A percentile compares a stretch with the other conserved stretches of the same genome.
Conservation (phyloP, 192 early-diverging fungal genomes). For the Rhizophagus prolifer region DNA sequence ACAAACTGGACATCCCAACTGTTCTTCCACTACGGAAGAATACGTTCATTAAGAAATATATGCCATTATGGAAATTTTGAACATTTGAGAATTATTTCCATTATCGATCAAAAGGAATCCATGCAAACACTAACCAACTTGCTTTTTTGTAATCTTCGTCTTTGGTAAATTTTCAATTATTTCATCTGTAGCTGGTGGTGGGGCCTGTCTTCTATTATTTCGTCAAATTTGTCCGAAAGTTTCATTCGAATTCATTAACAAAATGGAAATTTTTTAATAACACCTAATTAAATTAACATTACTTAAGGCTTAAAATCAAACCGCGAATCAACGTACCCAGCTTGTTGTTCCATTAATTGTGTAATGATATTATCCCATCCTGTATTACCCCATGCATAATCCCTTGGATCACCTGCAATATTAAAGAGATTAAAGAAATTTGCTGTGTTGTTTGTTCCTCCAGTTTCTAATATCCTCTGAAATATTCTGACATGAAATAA, state of each 20-base stretch:
- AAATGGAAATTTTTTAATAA: not conserved
- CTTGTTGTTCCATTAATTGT: conserved; percentile 75
- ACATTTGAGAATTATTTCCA: not conserved
- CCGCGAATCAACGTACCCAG: conserved; percentile 36
- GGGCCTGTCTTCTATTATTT: conserved; percentile 59
- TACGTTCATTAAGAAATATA: not conserved
- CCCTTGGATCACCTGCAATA: conserved; percentile 55
- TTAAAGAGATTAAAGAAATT: conserved; percentile 31
- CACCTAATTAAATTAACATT: too few species aligned
- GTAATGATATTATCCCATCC: conserved; percentile 89
- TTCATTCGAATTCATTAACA: not conserved
- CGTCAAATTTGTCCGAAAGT: not conserved
- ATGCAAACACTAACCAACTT: conserved; percentile 46
- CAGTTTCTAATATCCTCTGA: conserved; percentile 21
- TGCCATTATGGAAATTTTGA: not conserved
- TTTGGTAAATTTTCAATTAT: conserved; percentile 65
- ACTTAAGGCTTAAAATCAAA: not conserved
- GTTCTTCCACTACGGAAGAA: conserved; percentile 43
- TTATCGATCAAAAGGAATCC: not conserved
- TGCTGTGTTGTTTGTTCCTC: conserved; percentile 19
- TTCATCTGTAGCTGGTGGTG: conserved; percentile 79
- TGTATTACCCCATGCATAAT: conserved; percentile 84
- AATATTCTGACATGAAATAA: conserved; percentile 25
- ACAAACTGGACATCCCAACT: conserved; percentile 83
- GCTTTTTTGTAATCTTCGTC: conserved; percentile 49